Evolutionary conservation across 2,329 filamentous ascomycete species (phyloP), one percentile per base, ranked within the genome.

Genomic region (Penicillium psychrosexuale): DNA sequence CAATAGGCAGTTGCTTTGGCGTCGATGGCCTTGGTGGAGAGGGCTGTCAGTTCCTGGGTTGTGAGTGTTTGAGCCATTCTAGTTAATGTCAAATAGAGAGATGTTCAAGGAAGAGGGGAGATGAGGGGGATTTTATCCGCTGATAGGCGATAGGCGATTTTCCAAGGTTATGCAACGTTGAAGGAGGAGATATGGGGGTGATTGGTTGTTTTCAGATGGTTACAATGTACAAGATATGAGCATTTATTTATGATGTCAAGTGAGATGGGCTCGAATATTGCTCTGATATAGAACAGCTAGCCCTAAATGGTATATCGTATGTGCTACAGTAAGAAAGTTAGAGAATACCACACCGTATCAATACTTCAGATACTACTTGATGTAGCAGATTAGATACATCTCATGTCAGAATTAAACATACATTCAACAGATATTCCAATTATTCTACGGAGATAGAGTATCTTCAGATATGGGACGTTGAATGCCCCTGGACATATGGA

Each of bases 1-100:
- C 91, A 96, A 77, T 97, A 96, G 34, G 93, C 91, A 51, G 79
- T 82, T 2, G 79, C 79, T 73, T 95, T 95, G 56, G 92, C 91
- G 6, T 84, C 84, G 50, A 83, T 78, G 62, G 87, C 86, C 68
- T 82, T 79, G 55, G 77, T 72, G 50, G 81, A 82, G 45, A 96
- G 82, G 39, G 79, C 77, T 56, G 78, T 71, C 69, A 96, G 83
- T 71, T 96, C 87, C 46, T 77, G 70, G 15, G 75, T 69, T 9
- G 83, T 84, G 40, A 96, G 28, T 2, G 13, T 47, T 17, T 38
- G 43, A 38, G 45, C 43, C 51, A 53, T 53, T n/a, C 6, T 40
- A n/a, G 39, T 37, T 19, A 40, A 3, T 37, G 8, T 15, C 34
- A 24, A 6, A 22, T 33, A 38, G 19, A 47, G 5, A 37, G 24